phyloP scores from a whole-genome alignment of 306 rosid genomes.

The Pachyrhizus erosus region DNA sequence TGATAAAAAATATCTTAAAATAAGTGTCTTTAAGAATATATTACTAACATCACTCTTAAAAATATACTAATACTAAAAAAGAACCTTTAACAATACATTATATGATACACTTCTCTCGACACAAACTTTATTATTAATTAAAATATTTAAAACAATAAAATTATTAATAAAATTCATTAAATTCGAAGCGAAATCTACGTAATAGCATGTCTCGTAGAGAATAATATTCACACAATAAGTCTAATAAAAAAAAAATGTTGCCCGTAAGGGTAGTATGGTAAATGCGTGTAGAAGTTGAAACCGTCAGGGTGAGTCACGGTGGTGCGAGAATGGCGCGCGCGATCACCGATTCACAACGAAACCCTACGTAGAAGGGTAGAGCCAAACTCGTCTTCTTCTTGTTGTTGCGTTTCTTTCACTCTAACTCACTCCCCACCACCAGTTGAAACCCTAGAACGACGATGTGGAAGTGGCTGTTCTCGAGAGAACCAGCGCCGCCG shows the following conservation, averaged over 20 bases:
- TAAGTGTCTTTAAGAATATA: too few relatives aligned
- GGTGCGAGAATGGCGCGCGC: constrained; percentile 42
- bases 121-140: too few relatives aligned
- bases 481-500: constrained; percentile 51
- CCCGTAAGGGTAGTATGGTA: not conserved
- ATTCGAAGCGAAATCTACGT: too few relatives aligned
- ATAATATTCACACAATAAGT: too few relatives aligned
- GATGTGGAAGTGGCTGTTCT: constrained; percentile 61
- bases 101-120: too few relatives aligned
- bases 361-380: not conserved
- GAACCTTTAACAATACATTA: too few relatives aligned
- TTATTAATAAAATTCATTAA: too few relatives aligned
- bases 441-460: constrained; percentile 31
- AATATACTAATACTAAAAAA: too few relatives aligned
- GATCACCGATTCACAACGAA: not conserved
- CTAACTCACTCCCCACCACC: not conserved
- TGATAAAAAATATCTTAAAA: too few relatives aligned
- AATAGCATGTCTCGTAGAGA: too few relatives aligned
- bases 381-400: not conserved
- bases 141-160: too few relatives aligned
- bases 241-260: not conserved
- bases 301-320: constrained; percentile 6
- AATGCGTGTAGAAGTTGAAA: constrained; percentile 9
- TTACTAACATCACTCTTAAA: too few relatives aligned
- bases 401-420: not conserved